Evolutionary conservation across 1,139 yeast genomes (phyloP).

Genomic region (Neolecta irregularis): DNA sequence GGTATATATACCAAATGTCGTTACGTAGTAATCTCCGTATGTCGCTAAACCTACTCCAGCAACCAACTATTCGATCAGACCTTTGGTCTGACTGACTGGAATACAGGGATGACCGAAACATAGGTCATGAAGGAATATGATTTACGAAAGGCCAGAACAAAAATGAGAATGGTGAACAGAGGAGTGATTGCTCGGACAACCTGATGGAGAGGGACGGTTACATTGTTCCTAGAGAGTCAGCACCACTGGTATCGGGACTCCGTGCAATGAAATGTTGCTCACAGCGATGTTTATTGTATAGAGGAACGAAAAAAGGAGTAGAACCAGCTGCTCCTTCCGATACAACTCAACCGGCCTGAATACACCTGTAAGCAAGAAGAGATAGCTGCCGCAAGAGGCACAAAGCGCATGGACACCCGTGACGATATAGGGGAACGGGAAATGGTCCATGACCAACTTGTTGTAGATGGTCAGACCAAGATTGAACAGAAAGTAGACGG

Average conservation of each 20-base stretch:
- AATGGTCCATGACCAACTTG: constrained; percentile 19
- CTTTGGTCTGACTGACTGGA: background rate
- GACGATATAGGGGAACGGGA: constrained; percentile 20
- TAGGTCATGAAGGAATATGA: constrained; percentile 18
- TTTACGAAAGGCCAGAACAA: constrained; percentile 17
- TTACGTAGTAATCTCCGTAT: constrained; percentile 19
- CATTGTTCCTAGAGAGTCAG: constrained; percentile 15
- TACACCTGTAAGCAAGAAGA: constrained; percentile 16
- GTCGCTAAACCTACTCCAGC: constrained; percentile 19
- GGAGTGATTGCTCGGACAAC: constrained; percentile 21
- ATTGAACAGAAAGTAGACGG: constrained; percentile 20
- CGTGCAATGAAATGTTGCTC: constrained; percentile 18
- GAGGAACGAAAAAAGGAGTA: constrained; percentile 19
- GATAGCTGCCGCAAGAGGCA: constrained; percentile 19
- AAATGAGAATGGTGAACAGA: constrained; percentile 18
- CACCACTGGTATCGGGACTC: background rate
- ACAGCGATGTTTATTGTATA: constrained; percentile 21
- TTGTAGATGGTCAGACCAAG: constrained; percentile 20
- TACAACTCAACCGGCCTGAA: constrained; percentile 17
- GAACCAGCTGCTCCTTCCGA: constrained; percentile 17
- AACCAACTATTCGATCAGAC: constrained; percentile 7
- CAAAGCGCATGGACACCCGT: constrained; percentile 19
- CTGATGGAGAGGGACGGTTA: constrained; percentile 21
- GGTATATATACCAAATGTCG: constrained; percentile 19
- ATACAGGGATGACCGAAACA: constrained; percentile 17